Conservation (phyloP, 148 eudicot species). For the Rhododendron ovatum region DNA sequence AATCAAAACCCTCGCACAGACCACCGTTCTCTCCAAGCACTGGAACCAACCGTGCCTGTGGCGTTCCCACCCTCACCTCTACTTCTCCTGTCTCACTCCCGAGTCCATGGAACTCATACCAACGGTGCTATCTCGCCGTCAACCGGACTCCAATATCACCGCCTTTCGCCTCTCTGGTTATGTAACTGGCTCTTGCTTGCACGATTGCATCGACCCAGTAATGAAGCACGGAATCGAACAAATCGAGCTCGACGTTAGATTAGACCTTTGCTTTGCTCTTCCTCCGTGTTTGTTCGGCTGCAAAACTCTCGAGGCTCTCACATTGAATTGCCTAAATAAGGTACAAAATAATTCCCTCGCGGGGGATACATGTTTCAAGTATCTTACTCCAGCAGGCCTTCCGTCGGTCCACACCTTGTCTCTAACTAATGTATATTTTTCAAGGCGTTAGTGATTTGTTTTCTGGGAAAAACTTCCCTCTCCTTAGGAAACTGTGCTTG, state of each 20-base stretch:
- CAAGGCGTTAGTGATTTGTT: too few relatives aligned
- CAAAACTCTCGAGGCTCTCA: neutral
- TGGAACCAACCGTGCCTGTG: too few relatives aligned
- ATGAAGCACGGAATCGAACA: neutral
- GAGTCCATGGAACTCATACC: too few relatives aligned
- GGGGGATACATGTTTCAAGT: too few relatives aligned
- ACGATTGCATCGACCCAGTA: neutral
- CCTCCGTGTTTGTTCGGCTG: neutral
- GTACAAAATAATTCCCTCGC: neutral
- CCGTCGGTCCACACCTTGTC: neutral
- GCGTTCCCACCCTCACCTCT: too few relatives aligned
- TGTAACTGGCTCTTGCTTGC: too few relatives aligned
- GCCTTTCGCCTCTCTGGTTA: neutral
- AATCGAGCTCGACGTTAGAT: neutral
- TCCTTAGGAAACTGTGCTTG: neutral
- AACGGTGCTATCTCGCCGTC: neutral
- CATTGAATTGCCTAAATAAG: neutral
- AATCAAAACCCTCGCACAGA: too few relatives aligned
- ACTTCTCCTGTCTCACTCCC: too few relatives aligned
- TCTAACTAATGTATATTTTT: too few relatives aligned
- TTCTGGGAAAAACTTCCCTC: neutral
- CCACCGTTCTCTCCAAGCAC: too few relatives aligned
- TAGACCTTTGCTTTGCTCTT: neutral
- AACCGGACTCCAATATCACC: neutral
- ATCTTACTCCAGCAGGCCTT: neutral